These are phyloP conservation scores for Magnaporthiopsis incrustans DNA, from an alignment of 2,329 filamentous ascomycete species.

Conservation along the genomic window DNA sequence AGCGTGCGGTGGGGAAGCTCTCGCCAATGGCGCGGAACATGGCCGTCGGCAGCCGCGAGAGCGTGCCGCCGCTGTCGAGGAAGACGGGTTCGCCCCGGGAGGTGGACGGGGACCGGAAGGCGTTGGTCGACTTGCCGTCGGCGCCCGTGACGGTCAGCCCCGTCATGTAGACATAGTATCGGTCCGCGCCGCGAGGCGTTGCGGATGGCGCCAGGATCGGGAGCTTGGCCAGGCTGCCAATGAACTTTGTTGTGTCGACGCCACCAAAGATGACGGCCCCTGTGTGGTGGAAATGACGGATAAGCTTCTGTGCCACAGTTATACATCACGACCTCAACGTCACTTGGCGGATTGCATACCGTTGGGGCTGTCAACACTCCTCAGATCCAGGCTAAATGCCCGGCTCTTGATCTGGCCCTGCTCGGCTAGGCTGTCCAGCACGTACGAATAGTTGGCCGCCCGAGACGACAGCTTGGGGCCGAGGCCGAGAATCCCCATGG, in stretches of 20 bases:
- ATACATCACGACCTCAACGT: background rate
- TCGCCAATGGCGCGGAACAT: conserved; percentile 39
- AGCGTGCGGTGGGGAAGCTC: conserved; percentile 36
- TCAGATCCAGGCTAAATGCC: conserved; percentile 26
- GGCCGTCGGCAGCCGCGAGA: conserved; percentile 55
- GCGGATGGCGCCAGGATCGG: conserved; percentile 20
- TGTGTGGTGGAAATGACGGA: background rate
- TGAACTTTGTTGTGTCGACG: conserved; percentile 37
- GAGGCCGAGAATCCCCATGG: conserved; percentile 58
- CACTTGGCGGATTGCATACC: background rate
- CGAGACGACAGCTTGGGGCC: conserved; percentile 43
- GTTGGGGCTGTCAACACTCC: conserved; percentile 12
- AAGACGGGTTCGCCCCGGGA: conserved; percentile 36
- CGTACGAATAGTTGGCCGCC: conserved; percentile 35
- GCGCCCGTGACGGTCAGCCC: conserved; percentile 19
- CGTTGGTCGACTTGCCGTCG: conserved; percentile 23
- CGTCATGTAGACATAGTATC: conserved; percentile 10
- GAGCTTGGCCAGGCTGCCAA: conserved; percentile 24
- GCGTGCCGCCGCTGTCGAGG: conserved; percentile 59
- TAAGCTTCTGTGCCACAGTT: too few species aligned
- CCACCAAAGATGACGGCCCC: conserved; percentile 34
- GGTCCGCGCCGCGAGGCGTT: conserved; percentile 12
- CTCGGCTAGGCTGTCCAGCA: conserved; percentile 35
- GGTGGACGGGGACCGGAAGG: conserved; percentile 17
- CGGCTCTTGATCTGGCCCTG: conserved; percentile 37